Percentiles rank a stretch among this genome's conserved stretches.
phyloP scores from a whole-genome alignment of 179 eudicot species.

The Spergularia azorica region DNA sequence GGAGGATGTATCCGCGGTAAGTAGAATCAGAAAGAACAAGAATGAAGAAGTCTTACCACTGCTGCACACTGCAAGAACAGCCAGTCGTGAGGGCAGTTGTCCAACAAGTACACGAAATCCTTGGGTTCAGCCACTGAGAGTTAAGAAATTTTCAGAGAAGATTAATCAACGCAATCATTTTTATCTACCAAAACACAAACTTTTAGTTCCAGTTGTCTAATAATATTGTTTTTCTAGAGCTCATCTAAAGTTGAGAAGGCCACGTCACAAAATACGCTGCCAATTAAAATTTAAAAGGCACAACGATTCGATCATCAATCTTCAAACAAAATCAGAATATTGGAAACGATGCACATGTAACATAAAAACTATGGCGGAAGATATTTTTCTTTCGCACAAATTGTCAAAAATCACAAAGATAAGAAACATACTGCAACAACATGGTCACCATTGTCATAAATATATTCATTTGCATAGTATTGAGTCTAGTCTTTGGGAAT shows the following conservation, averaged over 20 bases:
- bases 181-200: not conserved
- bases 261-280: not conserved
- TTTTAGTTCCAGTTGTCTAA: too few species aligned
- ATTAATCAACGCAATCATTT: too few species aligned
- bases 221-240: too few species aligned
- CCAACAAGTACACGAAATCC: conserved; percentile 76
- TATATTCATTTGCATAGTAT: not conserved
- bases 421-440: not conserved
- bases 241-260: not conserved
- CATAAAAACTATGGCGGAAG: not conserved
- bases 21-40: not conserved
- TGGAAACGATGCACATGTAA: conserved; percentile 3
- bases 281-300: not conserved
- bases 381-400: not conserved
- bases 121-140: conserved; percentile 69
- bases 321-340: conserved; percentile 1
- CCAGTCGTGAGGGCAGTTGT: conserved; percentile 91
- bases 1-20: not conserved
- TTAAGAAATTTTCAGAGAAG: conserved; percentile 16
- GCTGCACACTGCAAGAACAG: conserved; percentile 80
- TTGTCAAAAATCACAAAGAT: not conserved
- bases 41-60: conserved; percentile 58
- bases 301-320: not conserved
- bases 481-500: not conserved
- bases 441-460: not conserved